Evolutionary conservation across 805 yeast species (phyloP), one percentile per base, ranked within the genome.

Genomic region (Sugiyamaella lignohabitans): DNA sequence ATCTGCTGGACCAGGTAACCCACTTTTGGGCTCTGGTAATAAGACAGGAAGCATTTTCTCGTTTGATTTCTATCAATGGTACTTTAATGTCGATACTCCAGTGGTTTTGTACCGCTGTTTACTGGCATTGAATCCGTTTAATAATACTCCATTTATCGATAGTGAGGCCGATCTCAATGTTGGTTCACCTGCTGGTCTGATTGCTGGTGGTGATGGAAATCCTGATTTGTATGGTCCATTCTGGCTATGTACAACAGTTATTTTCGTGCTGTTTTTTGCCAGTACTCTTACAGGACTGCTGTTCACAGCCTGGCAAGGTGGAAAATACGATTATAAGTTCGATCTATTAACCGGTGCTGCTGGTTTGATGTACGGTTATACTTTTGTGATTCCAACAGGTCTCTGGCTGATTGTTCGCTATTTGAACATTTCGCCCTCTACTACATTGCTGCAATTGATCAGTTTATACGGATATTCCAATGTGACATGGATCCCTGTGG

Each of bases 191-290:
- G 56, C 59, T 22, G 29, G 71, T 65, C 52, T 39, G 11, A 42
- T 53, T 4, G 54, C 69, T 54, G 69, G 70, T 40, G 71, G 71
- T 35, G 21, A 14, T 19, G 70, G 71, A 14, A 48, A 53, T 45
- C 78, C 82, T 2, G 98, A 89, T 58, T 66, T 89, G 45, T 91
- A 87, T 62, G 96, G 96, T 0, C 84, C 94, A 5, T 69, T 87
- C 17, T 89, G 98, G 98, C 80, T 89, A 38, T 84, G 91, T 10
- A 87, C 88, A 0, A 83, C 95, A 0, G 76, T 87, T 42, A 78
- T 86, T 1, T 78, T 85, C 53, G 68, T 82, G 27, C 71, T 86
- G 61, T 88, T 88, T 65, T 80, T 87, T 48, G 75, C 88, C 39
- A 76, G 84, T 30, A 82, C 95, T 0, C 74, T 85, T 18, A 76